phyloP scores from a whole-genome alignment of 192 early-diverging fungal genomes.

The Kappamyces sp. region DNA sequence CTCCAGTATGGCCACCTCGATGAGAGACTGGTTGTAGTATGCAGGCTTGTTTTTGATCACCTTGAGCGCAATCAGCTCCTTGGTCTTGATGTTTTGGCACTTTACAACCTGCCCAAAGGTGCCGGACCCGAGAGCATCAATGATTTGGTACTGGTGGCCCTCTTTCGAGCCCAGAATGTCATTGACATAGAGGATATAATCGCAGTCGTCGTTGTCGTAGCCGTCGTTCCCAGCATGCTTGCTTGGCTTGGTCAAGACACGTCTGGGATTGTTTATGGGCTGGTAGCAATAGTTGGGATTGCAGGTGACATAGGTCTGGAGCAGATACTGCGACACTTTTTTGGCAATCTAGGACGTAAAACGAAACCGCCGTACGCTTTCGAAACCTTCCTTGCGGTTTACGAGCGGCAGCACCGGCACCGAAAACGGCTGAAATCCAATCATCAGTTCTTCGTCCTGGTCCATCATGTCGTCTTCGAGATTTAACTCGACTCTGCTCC shows the following conservation, averaged over 20 bases:
- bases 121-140: constrained; percentile 90
- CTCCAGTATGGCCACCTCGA: constrained; percentile 92
- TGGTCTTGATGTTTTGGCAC: constrained; percentile 88
- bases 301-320: constrained; percentile 66
- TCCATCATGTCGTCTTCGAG: no score
- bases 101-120: constrained; percentile 99
- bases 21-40: constrained; percentile 95
- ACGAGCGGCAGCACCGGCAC: no score
- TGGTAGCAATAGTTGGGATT: constrained; percentile 84
- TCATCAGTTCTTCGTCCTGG: no score
- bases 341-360: constrained; percentile 7
- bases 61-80: constrained; percentile 89
- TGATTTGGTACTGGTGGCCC: constrained; percentile 81
- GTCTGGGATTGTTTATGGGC: constrained; percentile 69
- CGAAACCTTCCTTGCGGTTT: no score
- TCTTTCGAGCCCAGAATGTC: constrained; percentile 91
- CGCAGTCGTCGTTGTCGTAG: constrained; percentile 90
- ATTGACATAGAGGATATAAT: constrained; percentile 96
- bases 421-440: no score
- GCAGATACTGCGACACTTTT: constrained; percentile 37
- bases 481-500: no score
- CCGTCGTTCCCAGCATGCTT: constrained; percentile 87
- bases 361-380: no score
- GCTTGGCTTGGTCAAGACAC: constrained; percentile 91
- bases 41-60: constrained; percentile 98